Evolutionary conservation across 179 eudicot species (phyloP), one percentile per base, ranked within the genome.

Genomic region (Silene noctiflora): DNA sequence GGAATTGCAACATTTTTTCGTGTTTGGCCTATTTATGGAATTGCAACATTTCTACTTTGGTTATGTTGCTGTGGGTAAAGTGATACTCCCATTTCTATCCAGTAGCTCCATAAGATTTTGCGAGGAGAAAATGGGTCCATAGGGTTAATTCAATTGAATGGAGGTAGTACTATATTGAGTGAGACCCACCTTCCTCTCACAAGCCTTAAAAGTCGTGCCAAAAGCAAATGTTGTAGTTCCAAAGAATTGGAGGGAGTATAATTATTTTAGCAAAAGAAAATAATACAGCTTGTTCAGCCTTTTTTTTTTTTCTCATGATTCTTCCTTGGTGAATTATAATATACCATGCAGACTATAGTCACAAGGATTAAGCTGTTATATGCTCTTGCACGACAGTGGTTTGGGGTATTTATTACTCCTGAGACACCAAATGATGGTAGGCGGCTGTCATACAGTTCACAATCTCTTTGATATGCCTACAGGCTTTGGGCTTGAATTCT

Each of bases 321-420:
- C 29, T 31, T 19, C 71, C 56, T 68, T 72, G 56, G 33, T 82
- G 73, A 42, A 19, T 27, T 67, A 31, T 46, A 20, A 39, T 66
- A 3, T 66, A 71, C 62, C 73, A 29, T 69, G 80, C 93, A 95
- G 99, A 89, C 88, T 13, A 89, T 95, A 82, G 92, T 84, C 84
- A 93, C 99, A 72, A 91, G 98, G 84, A 91, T 93, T 67, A 89
- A 84, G 83, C 90, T 95, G 79, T 91, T 97, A 71, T 84, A 85
- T 86, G 97, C 97, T 69, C 97, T 95, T 77, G 95, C 99, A 82
- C 85, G 92, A 68, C 99, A 93, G 83, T 95, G 99, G 99, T 95
- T 95, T 86, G 99, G 99, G 74, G 93, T 95, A 39, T 95, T 86
- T 88, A 89, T 95, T 42, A 88, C 98, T 67, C 90, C 99, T 29